Evolutionary conservation across 192 early-diverging fungal genomes (phyloP).

Genomic region (Backusella westeae): DNA sequence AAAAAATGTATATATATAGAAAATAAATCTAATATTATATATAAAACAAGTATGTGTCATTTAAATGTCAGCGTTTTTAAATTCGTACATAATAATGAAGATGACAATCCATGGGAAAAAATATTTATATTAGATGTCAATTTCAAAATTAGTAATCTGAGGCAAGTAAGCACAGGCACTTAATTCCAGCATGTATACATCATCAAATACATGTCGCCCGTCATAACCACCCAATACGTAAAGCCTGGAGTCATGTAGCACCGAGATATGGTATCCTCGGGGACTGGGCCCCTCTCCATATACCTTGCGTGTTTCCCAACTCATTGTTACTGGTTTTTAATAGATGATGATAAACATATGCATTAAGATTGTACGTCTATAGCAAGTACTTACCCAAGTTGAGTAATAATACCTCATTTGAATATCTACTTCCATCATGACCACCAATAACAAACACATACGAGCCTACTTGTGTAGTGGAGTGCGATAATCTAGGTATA

Average conservation of each 20-base stretch:
- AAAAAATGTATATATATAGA: too few species aligned
- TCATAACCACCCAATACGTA: conserved; percentile 89
- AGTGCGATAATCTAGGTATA: conserved; percentile 77
- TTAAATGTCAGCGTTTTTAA: too few species aligned
- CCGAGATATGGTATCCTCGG: conserved; percentile 81
- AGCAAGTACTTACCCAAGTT: conserved; percentile 59
- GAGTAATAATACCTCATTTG: conserved; percentile 78
- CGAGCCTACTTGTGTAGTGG: conserved; percentile 84
- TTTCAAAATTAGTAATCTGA: conserved; percentile 82
- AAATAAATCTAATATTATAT: too few species aligned
- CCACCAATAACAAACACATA: conserved; percentile 89
- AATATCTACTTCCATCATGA: conserved; percentile 84
- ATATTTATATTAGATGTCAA: conserved; percentile 39
- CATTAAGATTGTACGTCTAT: background rate
- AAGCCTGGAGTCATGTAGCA: conserved; percentile 76
- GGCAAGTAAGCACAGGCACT: conserved; percentile 85
- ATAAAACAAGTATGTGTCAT: too few species aligned
- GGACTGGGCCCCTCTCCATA: conserved; percentile 63
- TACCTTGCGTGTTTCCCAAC: conserved; percentile 77
- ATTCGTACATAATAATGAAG: too few species aligned
- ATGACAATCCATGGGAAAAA: too few species aligned
- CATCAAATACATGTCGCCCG: conserved; percentile 77
- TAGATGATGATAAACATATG: background rate
- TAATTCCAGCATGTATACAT: conserved; percentile 79
- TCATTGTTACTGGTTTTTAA: conserved; percentile 61